These are phyloP conservation scores for Irpex sp. DNA, from an alignment of 1,284 basidiomycete genomes.

Conservation along the genomic window DNA sequence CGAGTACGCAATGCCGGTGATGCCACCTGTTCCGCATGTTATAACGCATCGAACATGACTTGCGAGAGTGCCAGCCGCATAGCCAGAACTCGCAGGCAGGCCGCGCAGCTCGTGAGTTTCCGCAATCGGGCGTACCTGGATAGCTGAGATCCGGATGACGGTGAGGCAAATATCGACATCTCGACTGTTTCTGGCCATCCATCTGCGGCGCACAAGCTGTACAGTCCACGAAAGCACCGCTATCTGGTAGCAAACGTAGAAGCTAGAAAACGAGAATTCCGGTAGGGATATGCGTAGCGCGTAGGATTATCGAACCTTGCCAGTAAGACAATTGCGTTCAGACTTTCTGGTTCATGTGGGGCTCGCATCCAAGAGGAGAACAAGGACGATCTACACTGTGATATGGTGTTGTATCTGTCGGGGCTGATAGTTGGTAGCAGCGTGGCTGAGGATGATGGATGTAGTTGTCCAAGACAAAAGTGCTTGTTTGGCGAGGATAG, in stretches of 20 bases:
- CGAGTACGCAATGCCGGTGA: not conserved
- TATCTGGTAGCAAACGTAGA: not conserved
- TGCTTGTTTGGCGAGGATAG: not conserved
- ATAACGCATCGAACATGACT: not conserved
- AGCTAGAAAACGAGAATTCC: not conserved
- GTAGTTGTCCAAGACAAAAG: not conserved
- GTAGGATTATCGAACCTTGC: not conserved
- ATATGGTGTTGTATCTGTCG: not conserved
- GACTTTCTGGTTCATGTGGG: not conserved
- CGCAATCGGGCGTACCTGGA: not conserved
- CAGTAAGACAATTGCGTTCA: not conserved
- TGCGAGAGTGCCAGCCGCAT: not conserved
- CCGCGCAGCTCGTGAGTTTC: not conserved
- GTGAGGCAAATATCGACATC: not conserved
- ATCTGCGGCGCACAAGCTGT: not conserved
- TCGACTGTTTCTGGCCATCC: not conserved
- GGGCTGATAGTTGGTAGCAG: not conserved
- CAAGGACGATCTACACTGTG: not conserved
- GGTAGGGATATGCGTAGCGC: not conserved
- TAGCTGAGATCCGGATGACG: not conserved
- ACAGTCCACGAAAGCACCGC: not conserved
- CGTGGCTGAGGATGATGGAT: not conserved
- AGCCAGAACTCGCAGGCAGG: not conserved
- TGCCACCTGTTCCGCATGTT: not conserved
- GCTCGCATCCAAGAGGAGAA: not conserved